Evolutionary conservation across 192 early-diverging fungal species (phyloP).

Genomic region (Martensiomyces pterosporus): DNA sequence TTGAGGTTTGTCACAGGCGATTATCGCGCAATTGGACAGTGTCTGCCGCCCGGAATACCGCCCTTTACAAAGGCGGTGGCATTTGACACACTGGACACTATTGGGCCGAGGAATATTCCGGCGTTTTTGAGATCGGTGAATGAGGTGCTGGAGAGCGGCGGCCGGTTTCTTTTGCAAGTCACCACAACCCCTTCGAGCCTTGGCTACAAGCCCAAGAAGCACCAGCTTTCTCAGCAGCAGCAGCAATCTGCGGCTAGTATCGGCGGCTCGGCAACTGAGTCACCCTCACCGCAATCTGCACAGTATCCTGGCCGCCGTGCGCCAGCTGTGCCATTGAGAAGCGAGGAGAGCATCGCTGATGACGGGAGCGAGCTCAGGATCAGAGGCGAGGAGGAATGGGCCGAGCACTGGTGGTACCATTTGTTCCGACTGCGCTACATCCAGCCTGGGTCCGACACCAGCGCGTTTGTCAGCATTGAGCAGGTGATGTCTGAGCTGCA

Average conservation of each 20-base stretch:
- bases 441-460: slow-evolving; percentile 45
- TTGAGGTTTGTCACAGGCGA: slow-evolving; percentile 42
- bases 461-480: slow-evolving; percentile 35
- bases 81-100: slow-evolving; percentile 35
- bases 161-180: slow-evolving; percentile 33
- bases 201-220: slow-evolving; percentile 6
- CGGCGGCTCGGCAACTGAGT: too few relatives aligned
- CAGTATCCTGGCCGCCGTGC: too few relatives aligned
- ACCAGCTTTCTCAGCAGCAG: too few relatives aligned
- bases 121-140: slow-evolving; percentile 25
- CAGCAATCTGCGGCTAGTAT: too few relatives aligned
- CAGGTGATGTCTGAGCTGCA: slow-evolving; percentile 44
- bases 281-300: too few relatives aligned
- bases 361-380: not conserved
- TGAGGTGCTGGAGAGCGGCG: slow-evolving; percentile 20
- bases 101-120: slow-evolving; percentile 32
- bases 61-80: slow-evolving; percentile 45
- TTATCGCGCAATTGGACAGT: slow-evolving; percentile 34
- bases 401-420: slow-evolving; percentile 52
- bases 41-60: slow-evolving; percentile 33
- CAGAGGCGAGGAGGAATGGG: slow-evolving; percentile 27
- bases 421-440: slow-evolving; percentile 44
- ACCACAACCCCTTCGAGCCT: slow-evolving; percentile 46
- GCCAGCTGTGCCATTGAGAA: too few relatives aligned
- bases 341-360: too few relatives aligned